These are phyloP conservation scores for Blastocystis sp. DNA, from an alignment of 352 stramenopile species.

Conservation along the genomic window DNA sequence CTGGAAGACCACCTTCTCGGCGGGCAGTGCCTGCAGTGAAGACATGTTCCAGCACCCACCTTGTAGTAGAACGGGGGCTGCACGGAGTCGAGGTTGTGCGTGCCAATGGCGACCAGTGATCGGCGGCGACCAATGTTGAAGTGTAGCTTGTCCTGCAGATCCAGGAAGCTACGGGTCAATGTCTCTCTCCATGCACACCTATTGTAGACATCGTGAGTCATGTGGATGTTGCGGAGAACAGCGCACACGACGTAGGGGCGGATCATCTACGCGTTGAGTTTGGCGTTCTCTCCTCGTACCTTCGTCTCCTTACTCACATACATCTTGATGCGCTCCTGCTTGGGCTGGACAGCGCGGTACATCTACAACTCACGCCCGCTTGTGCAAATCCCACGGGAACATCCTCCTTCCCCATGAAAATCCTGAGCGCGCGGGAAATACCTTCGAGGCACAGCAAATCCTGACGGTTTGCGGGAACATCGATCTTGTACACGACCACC, in stretches of 20 bases:
- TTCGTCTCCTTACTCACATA: conserved; percentile 61
- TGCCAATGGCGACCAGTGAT: conserved; percentile 98
- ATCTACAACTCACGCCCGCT: neutral
- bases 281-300: neutral
- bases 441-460: conserved; percentile 98
- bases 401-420: conserved; percentile 92
- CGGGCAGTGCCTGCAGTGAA: conserved; percentile 84
- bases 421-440: conserved; percentile 87
- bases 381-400: conserved; percentile 75
- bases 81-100: conserved; percentile 87
- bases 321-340: conserved; percentile 65
- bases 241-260: conserved; percentile 95
- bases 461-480: conserved; percentile 98
- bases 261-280: conserved; percentile 75
- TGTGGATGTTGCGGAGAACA: conserved; percentile 90
- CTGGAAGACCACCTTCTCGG: conserved; percentile 91
- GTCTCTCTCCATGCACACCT: conserved; percentile 71
- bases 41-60: neutral
- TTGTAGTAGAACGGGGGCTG: conserved; percentile 76
- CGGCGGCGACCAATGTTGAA: conserved; percentile 97
- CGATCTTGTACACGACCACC: conserved; percentile 98
- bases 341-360: conserved; percentile 39
- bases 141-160: conserved; percentile 99
- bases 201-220: conserved; percentile 90
- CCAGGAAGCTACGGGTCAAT: conserved; percentile 86